Base-by-base conservation (phyloP, 495 filamentous ascomycete species). In the Cercophora samala region DNA sequence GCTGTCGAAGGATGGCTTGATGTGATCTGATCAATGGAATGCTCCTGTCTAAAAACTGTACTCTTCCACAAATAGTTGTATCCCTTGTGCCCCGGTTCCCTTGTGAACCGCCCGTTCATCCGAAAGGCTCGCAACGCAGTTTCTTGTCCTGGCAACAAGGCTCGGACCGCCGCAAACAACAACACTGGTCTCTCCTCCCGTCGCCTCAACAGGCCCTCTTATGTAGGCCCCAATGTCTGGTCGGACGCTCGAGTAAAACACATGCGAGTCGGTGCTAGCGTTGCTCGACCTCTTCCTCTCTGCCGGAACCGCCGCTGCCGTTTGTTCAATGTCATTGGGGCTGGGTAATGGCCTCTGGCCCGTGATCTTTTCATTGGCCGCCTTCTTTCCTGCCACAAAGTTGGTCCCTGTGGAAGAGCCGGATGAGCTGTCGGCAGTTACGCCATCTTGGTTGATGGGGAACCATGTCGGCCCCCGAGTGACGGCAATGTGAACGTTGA, bases 21-120 rank as follows among this genome's bases (percentile, higher is more conserved):
- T n/a, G n/a, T n/a, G n/a, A n/a, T n/a, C n/a, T n/a, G n/a, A n/a
- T n/a, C n/a, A n/a, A n/a, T n/a, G n/a, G n/a, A n/a, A n/a, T n/a
- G n/a, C n/a, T n/a, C n/a, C n/a, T n/a, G n/a, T 18, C 69, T 72
- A 82, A 64, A 83, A 82, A 22, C 71, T 74, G 64, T 83, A 84
- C 67, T 84, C 81, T 75, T 86, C 83, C 3, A 80, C 82, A 70
- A 80, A 76, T 62, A 85, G 66, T 69, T 80, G 77, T 29, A 86
- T 84, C 18, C 93, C 93, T 74, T 95, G 91, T 11, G 93, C 93
- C 1, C 91, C 93, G 0, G 91, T 95, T 9, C 93, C 93, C 72
- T 97, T 97, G 70, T 96, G 92, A 46, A 96, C 90, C 0, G 91
- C 93, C 62, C 93, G 79, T 76, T 97, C 93, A 77, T 97, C 90